These are phyloP conservation scores for Apiotrichum mycotoxinovorans DNA, from an alignment of 1,284 basidiomycete genomes.

Conservation along the genomic window DNA sequence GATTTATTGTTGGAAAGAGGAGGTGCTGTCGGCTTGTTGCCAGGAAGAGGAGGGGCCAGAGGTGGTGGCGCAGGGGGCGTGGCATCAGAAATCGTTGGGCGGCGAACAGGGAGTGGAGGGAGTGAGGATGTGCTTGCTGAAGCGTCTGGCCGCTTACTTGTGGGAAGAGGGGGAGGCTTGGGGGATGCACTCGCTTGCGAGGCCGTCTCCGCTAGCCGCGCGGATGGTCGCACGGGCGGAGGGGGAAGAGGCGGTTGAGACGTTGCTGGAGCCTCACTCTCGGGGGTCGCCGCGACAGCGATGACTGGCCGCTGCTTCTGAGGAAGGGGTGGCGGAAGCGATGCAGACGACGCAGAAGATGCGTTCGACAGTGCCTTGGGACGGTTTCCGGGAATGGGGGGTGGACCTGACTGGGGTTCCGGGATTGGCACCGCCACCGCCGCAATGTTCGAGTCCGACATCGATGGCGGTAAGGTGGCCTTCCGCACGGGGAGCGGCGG, in stretches of 20 bases:
- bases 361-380: not conserved
- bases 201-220: not conserved
- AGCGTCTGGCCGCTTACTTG: not conserved
- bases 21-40: slow-evolving; percentile 26
- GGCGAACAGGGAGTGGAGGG: not conserved
- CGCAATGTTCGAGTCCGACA: not conserved
- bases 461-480: not conserved
- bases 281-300: not conserved
- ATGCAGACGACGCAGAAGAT: not conserved
- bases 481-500: slow-evolving; percentile 13
- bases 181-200: no score
- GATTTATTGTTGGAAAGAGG: not conserved
- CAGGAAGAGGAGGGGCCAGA: slow-evolving; percentile 25
- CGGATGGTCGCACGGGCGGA: not conserved
- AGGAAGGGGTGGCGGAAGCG: not conserved
- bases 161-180: not conserved
- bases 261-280: not conserved
- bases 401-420: not conserved
- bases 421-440: not conserved
- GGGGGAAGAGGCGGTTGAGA: not conserved
- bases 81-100: not conserved
- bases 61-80: not conserved
- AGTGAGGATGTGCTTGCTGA: not conserved
- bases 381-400: slow-evolving; percentile 8
- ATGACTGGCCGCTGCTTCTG: not conserved